A percentile compares a stretch with the other conserved stretches of the same genome.
Conservation (phyloP, 2,329 filamentous ascomycete species). For the Sclerotinia borealis region DNA sequence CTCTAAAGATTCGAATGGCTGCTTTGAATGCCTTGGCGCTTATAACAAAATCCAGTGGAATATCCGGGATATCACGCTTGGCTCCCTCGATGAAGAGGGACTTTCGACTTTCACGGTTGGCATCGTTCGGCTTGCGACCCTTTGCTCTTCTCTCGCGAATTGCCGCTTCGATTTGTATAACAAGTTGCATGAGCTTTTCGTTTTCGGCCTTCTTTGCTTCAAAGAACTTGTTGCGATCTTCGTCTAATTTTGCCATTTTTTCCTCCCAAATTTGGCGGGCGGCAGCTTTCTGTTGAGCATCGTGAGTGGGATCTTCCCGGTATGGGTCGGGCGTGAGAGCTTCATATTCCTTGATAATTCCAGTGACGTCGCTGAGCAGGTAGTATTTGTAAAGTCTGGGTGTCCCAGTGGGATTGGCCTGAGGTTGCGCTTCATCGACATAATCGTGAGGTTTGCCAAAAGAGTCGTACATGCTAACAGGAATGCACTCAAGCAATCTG, state of each 20-base stretch:
- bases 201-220: conserved; percentile 24
- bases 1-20: conserved; percentile 29
- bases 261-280: conserved; percentile 22
- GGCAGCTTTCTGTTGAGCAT: conserved; percentile 23
- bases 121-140: conserved; percentile 24
- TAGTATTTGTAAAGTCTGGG: conserved; percentile 30
- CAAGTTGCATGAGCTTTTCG: conserved; percentile 27
- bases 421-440: conserved; percentile 16
- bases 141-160: conserved; percentile 22
- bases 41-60: conserved; percentile 25
- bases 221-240: conserved; percentile 25
- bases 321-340: conserved; percentile 24
- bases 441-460: conserved; percentile 31
- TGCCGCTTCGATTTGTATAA: conserved; percentile 25
- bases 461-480: conserved; percentile 30
- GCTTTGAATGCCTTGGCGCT: conserved; percentile 25
- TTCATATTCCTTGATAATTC: conserved; percentile 27
- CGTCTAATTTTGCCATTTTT: conserved; percentile 20
- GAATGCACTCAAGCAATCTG: conserved; percentile 30
- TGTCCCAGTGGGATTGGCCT: neutral
- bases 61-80: conserved; percentile 25
- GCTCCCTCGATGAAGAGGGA: conserved; percentile 26
- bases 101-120: conserved; percentile 25
- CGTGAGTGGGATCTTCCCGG: conserved; percentile 23
- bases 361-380: conserved; percentile 23